Evolutionary conservation across 257 asterid genomes (phyloP).

Genomic region (Leonotis leonurus): DNA sequence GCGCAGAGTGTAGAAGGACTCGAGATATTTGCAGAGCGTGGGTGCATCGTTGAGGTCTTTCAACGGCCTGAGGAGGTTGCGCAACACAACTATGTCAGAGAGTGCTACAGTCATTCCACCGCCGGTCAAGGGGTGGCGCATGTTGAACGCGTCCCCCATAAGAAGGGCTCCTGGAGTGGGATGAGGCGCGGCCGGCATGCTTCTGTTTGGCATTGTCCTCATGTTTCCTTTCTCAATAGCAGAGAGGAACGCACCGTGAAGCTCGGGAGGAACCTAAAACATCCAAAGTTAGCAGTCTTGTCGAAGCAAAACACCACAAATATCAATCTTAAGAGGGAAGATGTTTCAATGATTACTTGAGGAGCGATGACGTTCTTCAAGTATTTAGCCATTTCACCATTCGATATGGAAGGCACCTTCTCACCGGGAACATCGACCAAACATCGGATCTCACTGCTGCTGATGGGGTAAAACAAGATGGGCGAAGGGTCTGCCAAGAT

Average conservation of each 20-base stretch:
- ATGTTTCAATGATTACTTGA: conserved; percentile 18
- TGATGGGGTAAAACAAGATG: conserved; percentile 40
- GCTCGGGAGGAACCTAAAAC: conserved; percentile 32
- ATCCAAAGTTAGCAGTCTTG: neutral
- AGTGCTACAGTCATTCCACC: conserved; percentile 50
- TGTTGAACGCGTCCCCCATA: conserved; percentile 51
- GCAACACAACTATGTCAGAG: conserved; percentile 38
- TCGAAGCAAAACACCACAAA: neutral
- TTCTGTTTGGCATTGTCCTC: conserved; percentile 50
- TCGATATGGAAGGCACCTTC: conserved; percentile 41
- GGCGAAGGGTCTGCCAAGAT: conserved; percentile 45
- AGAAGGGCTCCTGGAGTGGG: conserved; percentile 49
- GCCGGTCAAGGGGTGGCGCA: conserved; percentile 45
- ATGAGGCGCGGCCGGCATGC: conserved; percentile 54
- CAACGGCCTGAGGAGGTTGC: conserved; percentile 41
- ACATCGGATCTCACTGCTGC: conserved; percentile 41
- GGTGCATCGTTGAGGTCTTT: conserved; percentile 34
- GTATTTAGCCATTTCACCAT: conserved; percentile 37
- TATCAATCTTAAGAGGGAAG: neutral
- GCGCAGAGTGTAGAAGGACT: conserved; percentile 38
- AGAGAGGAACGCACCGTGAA: conserved; percentile 29
- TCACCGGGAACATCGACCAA: conserved; percentile 49
- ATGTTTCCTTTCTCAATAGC: conserved; percentile 39
- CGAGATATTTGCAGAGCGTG: too few species aligned
- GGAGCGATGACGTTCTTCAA: conserved; percentile 40